These are phyloP conservation scores for Fusarium buxicola DNA, from an alignment of 2,329 filamentous ascomycete genomes.

Conservation along the genomic window DNA sequence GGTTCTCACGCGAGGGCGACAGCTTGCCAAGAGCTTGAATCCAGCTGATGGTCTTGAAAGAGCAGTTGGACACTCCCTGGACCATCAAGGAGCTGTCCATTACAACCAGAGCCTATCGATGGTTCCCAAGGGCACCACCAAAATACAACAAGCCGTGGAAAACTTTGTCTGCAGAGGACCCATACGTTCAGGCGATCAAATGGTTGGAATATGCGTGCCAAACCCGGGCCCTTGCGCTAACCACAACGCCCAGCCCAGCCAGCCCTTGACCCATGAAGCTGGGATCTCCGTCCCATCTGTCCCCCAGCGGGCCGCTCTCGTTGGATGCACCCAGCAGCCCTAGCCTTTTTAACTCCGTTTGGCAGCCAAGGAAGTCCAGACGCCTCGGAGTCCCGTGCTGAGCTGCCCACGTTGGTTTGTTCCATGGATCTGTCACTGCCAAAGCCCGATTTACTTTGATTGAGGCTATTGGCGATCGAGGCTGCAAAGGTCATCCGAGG, in stretches of 20 bases:
- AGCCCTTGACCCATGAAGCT: constrained; percentile 23
- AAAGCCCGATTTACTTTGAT: constrained; percentile 2
- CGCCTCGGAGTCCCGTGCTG: background rate
- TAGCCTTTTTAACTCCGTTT: constrained; percentile 1
- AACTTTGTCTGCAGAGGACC: background rate
- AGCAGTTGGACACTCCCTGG: background rate
- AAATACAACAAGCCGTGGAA: background rate
- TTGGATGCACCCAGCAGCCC: background rate
- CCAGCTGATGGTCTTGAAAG: background rate
- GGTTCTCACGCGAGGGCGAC: constrained; percentile 23
- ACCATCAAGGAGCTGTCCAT: background rate
- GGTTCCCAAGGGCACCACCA: constrained; percentile 8
- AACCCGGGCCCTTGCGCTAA: constrained; percentile 13
- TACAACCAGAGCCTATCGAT: background rate
- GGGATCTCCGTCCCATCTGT: constrained; percentile 17
- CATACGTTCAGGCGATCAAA: constrained; percentile 12
- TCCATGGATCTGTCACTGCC: no score
- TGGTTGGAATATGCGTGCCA: constrained; percentile 32
- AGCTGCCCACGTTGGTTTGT: background rate
- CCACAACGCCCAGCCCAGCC: constrained; percentile 1
- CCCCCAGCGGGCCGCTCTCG: constrained; percentile 4
- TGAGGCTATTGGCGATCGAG: constrained; percentile 23
- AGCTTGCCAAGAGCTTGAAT: constrained; percentile 6
- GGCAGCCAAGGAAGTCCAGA: background rate
- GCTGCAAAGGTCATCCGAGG: constrained; percentile 28